phyloP scores from a whole-genome alignment of 1,139 yeast species.

The Protomyces arabidopsidicola region DNA sequence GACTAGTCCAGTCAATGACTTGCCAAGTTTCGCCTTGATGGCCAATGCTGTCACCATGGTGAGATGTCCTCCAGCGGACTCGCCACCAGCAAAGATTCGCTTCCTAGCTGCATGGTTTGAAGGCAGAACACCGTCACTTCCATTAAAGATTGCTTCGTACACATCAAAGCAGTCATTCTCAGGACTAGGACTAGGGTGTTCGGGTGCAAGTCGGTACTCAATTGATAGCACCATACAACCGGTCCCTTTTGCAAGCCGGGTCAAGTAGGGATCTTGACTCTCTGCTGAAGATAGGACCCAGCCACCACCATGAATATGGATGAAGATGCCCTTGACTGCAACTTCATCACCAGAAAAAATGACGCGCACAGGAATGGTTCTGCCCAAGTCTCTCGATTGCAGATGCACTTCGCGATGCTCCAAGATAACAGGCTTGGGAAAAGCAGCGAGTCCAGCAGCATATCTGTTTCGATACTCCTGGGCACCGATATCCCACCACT shows the following conservation, averaged over 20 bases:
- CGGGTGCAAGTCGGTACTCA: constrained; percentile 13
- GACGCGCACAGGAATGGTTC: neutral
- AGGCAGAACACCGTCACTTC: neutral
- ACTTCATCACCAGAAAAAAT: neutral
- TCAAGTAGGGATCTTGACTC: constrained; percentile 1
- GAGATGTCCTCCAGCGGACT: constrained; percentile 7
- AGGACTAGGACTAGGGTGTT: constrained; percentile 6
- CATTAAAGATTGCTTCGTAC: neutral
- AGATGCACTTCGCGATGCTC: neutral
- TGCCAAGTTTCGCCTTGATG: neutral
- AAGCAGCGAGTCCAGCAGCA: constrained; percentile 1
- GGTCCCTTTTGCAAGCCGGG: neutral
- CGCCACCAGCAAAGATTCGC: neutral
- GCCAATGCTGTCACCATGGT: constrained; percentile 1
- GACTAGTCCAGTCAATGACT: neutral
- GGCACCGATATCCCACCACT: constrained; percentile 16
- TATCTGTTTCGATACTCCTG: neutral
- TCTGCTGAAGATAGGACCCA: constrained; percentile 2
- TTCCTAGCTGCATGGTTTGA: neutral
- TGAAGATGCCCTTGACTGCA: neutral
- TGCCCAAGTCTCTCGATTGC: neutral
- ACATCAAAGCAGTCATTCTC: constrained; percentile 13
- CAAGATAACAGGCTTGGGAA: constrained; percentile 3
- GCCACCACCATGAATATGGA: constrained; percentile 14
- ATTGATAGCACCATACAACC: neutral